Evolutionary conservation across 768 basidiomycete genomes (phyloP), one percentile per base, ranked within the genome.

Genomic region (Lentinula aciculospora): DNA sequence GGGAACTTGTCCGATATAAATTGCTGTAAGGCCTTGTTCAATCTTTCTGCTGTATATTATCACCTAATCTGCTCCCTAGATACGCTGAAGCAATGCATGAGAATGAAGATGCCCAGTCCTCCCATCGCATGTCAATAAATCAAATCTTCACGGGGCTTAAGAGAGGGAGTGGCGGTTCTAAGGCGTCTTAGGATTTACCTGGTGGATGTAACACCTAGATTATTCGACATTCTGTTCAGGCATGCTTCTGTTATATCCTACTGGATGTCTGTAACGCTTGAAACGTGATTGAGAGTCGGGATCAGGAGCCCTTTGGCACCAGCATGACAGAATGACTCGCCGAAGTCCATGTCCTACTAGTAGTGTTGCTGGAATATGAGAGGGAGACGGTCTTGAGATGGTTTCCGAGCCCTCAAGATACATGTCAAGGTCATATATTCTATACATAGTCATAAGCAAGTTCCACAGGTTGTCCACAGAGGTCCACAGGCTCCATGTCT

Each of bases 1-100:
- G 85, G 58, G 93, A 98, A 69, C 82, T 99, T 17, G 95, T 99
- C 37, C 85, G 89, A 40, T 98, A 97, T 74, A 97, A 97, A 73
- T 75, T 97, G 45, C 69, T 96, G 91, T 94, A 65, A 69, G 88
- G 6, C 27, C 19, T 45, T 21, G 50, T 25, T 66, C 40, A 56
- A 34, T 39, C 25, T 47, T 46, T 32, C 39, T n/a, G 9, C 21
- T 31, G 13, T 9, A 23, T n/a, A 25, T 53, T 53, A 40, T 48
- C 53, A n/a, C n/a, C n/a, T n/a, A 4, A 23, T 8, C 3, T 31
- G 37, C 31, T 17, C 5, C 48, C 21, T 6, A 81, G 79, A 51
- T 82, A 82, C 63, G 81, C 90, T 13, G 89, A 92, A 71, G 83
- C 88, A 12, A 88, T 90, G 79, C 90, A 92, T 65, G 78, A 82